Percentiles rank a stretch among this genome's conserved stretches.
phyloP scores from a whole-genome alignment of 768 basidiomycete species.

The Heimioporus sp. region DNA sequence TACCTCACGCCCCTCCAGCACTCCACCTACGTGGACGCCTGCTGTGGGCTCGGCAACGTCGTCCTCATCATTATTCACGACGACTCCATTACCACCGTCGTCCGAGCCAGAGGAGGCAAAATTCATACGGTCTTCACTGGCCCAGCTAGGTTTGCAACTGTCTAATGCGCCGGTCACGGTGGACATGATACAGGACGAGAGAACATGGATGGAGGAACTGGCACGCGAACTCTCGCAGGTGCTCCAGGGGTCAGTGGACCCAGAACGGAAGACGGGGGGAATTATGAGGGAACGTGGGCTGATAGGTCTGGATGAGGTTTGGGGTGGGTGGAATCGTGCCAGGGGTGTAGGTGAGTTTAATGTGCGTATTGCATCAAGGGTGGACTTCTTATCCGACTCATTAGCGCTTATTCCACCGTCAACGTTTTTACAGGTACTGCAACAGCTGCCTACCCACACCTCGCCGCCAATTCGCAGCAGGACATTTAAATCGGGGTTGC shows the following conservation, averaged over 20 bases:
- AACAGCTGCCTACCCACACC: conserved; percentile 64
- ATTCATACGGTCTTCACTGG: conserved; percentile 84
- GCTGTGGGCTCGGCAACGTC: conserved; percentile 20
- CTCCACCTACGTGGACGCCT: conserved; percentile 15
- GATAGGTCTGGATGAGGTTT: conserved; percentile 87
- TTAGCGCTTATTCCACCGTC: conserved; percentile 87
- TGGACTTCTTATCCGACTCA: not conserved
- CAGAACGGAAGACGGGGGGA: conserved; percentile 36
- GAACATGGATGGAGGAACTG: conserved; percentile 74
- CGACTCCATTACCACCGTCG: conserved; percentile 33
- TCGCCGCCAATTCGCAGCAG: conserved; percentile 64
- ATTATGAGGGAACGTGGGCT: conserved; percentile 81
- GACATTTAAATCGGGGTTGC: conserved; percentile 69
- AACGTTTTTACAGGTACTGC: conserved; percentile 75
- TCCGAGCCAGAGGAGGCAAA: conserved; percentile 79
- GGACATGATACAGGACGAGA: conserved; percentile 85
- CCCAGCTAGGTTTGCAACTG: conserved; percentile 85
- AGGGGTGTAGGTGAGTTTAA: conserved; percentile 71
- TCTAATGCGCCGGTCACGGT: conserved; percentile 77
- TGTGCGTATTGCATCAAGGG: not conserved
- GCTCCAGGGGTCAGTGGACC: conserved; percentile 46
- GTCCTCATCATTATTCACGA: conserved; percentile 23
- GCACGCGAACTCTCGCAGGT: conserved; percentile 79
- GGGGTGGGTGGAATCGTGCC: conserved; percentile 95
- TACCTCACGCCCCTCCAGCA: not conserved